Evolutionary conservation across 495 filamentous ascomycete genomes (phyloP).

Genomic region (Penicillium roqueforti): DNA sequence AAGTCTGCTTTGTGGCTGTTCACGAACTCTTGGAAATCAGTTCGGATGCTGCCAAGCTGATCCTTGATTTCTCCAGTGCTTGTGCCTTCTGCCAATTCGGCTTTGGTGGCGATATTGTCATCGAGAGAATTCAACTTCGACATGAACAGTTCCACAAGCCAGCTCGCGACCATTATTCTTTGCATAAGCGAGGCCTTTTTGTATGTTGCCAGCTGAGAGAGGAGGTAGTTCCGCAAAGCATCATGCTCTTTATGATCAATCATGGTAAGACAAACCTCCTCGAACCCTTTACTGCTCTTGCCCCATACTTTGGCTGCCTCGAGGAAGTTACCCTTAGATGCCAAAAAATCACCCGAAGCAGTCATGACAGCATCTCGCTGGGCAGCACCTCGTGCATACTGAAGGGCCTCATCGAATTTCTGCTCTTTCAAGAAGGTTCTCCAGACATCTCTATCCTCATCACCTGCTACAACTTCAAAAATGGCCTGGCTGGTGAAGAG

Average conservation of each 20-base stretch:
- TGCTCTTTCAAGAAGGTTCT: slow-evolving; percentile 80
- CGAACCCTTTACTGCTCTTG: slow-evolving; percentile 92
- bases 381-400: slow-evolving; percentile 64
- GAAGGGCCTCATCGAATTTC: slow-evolving; percentile 80
- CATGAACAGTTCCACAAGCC: slow-evolving; percentile 97
- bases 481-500: slow-evolving; percentile 87
- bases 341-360: slow-evolving; percentile 82
- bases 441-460: slow-evolving; percentile 94
- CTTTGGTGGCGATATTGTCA: slow-evolving; percentile 87
- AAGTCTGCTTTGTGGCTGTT: slow-evolving; percentile 78
- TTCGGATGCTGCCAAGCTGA: slow-evolving; percentile 62
- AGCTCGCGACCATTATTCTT: slow-evolving; percentile 87
- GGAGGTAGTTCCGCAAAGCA: slow-evolving; percentile 83
- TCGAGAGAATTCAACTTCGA: slow-evolving; percentile 92
- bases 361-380: slow-evolving; percentile 88
- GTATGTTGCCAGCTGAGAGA: slow-evolving; percentile 75
- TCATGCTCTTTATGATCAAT: slow-evolving; percentile 88
- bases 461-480: slow-evolving; percentile 83
- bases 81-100: slow-evolving; percentile 69
- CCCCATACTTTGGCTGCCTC: slow-evolving; percentile 90
- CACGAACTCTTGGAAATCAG: slow-evolving; percentile 85
- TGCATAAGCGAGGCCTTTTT: slow-evolving; percentile 89
- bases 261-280: slow-evolving; percentile 87
- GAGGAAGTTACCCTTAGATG: slow-evolving; percentile 69
- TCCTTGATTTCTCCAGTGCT: slow-evolving; percentile 65